Conservation (phyloP, 805 yeast genomes). For the Henningerozyma blattae region DNA sequence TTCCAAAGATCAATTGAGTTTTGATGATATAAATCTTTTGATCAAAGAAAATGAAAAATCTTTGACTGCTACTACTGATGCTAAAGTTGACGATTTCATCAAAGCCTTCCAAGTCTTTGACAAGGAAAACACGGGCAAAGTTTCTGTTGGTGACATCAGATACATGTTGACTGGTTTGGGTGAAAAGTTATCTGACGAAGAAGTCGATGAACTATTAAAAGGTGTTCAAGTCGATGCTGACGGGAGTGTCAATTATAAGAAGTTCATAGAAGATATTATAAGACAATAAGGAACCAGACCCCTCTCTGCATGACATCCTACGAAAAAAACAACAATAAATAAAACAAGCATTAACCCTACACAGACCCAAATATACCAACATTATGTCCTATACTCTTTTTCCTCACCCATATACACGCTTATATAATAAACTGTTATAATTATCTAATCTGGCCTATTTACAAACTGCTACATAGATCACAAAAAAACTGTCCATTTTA, state of each 20-base stretch:
- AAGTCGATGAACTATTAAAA: slow-evolving; percentile 90
- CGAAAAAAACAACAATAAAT: too few species aligned
- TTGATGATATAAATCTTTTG: slow-evolving; percentile 20
- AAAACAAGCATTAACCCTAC: too few species aligned
- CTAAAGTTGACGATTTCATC: slow-evolving; percentile 55
- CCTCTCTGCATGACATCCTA: too few species aligned
- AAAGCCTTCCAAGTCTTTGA: slow-evolving; percentile 97
- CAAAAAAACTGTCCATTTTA: too few species aligned
- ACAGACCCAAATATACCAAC: too few species aligned
- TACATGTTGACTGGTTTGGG: slow-evolving; percentile 94
- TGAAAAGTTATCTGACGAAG: slow-evolving; percentile 79
- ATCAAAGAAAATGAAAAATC: slow-evolving; percentile 15
- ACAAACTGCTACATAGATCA: too few species aligned
- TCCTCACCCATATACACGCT: too few species aligned
- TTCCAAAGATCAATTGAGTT: slow-evolving; percentile 8
- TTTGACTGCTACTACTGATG: slow-evolving; percentile 22
- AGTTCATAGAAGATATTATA: slow-evolving; percentile 84
- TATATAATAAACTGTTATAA: too few species aligned
- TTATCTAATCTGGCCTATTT: too few species aligned
- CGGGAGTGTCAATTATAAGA: slow-evolving; percentile 89
- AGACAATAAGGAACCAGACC: slow-evolving; percentile 51
- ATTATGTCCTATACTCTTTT: too few species aligned
- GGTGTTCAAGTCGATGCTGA: slow-evolving; percentile 91
- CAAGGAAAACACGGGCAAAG: slow-evolving; percentile 89
- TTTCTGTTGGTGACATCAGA: slow-evolving; percentile 93